These are phyloP conservation scores for Deinandra increscens DNA, from an alignment of 129 eudicot species.

Conservation along the genomic window DNA sequence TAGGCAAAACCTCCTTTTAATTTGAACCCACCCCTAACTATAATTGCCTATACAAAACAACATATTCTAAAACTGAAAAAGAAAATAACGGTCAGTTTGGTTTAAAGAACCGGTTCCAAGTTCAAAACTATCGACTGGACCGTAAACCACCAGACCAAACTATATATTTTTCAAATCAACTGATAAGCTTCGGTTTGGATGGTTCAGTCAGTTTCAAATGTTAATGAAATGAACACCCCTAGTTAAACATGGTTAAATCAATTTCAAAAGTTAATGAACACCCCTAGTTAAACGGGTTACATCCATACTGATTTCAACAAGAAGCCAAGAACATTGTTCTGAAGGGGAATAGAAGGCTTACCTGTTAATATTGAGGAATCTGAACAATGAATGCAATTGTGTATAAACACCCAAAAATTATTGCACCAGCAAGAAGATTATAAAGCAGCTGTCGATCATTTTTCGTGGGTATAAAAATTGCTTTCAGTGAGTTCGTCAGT, in stretches of 20 bases:
- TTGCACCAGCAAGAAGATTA: constrained; percentile 78
- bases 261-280: background rate
- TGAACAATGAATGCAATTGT: constrained; percentile 68
- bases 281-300: background rate
- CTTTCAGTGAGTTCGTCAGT: constrained; percentile 76
- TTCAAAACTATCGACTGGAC: background rate
- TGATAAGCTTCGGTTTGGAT: background rate
- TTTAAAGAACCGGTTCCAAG: background rate
- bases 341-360: constrained; percentile 31
- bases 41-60: background rate
- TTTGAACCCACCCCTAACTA: too few relatives aligned
- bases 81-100: background rate
- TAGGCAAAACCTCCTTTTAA: too few relatives aligned
- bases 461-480: constrained; percentile 76
- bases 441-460: constrained; percentile 67
- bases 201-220: background rate
- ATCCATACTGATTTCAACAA: background rate
- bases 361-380: constrained; percentile 57
- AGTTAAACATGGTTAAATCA: background rate
- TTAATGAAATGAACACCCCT: background rate
- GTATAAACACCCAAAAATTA: constrained; percentile 63
- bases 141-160: background rate
- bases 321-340: background rate
- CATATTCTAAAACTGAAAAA: background rate
- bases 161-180: background rate